Base-by-base conservation (phyloP, 179 eudicot genomes). In the Carnegiea gigantea region DNA sequence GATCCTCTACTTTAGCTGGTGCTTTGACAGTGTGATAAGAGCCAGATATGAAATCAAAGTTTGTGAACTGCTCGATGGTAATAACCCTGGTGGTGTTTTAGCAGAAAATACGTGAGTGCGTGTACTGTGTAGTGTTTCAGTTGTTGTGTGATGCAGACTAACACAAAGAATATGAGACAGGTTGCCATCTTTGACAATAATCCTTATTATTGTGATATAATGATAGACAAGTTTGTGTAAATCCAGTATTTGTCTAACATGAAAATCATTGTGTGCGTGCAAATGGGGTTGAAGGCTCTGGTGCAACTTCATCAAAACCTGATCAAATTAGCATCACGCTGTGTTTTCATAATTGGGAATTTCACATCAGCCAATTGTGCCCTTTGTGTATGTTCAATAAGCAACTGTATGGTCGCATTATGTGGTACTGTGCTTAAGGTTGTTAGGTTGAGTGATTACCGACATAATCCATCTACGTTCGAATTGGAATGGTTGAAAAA, bases 81-180 rank as follows among this genome's bases (percentile, higher is more conserved):
- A 70, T 57, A 82, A 77, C 70, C 24, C n/a, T 28, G 49, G 62
- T 78, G 59, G 26, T 78, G 13, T 23, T 62, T 26, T 40, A 24
- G 54, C 70, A 43, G 62, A 57, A 15, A 5, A 17, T 18, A 4
- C 17, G 62, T 15, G 62, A 3, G 51, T 73, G 36, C 71, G 49
- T 70, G 81, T 78, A 77, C 60, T 82, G 60, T 81, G 85, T 72
- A 78, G 73, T 82, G 75, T 59, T 70, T 28, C 44, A 40, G 65
- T 77, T 77, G 62, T 51, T 12, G 70, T 82, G 81, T 82, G 81
- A 82, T 82, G 85, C 53, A 40, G 71, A 48, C 54, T 73, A 62
- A 51, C 72, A 44, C 81, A 78, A 78, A 78, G 81, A 60, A 43
- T 73, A 60, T 82, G 54, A 78, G 65, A 78, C 78, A 40, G 57